These are phyloP conservation scores for Xylaria cubensis DNA, from an alignment of 495 filamentous ascomycete genomes.

Conservation along the genomic window DNA sequence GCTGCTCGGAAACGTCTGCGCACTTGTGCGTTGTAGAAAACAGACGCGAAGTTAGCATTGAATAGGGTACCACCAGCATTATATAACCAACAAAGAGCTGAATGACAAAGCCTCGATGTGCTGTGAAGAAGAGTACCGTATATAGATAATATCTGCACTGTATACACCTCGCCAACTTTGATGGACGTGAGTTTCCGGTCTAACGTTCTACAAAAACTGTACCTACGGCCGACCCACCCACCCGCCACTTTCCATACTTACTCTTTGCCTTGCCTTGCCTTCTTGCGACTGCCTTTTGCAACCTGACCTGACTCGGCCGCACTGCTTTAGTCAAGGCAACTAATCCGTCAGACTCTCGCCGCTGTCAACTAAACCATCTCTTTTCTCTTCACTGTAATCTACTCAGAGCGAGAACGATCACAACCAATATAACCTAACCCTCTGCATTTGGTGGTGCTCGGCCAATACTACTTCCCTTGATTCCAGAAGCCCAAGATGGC, in stretches of 20 bases:
- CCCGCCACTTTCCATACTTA: conserved; percentile 22
- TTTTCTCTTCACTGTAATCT: background rate
- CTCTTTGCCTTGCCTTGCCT: background rate
- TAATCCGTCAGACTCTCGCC: background rate
- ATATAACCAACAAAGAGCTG: background rate
- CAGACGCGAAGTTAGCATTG: background rate
- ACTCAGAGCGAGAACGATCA: background rate
- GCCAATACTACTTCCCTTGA: conserved; percentile 11
- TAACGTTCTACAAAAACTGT: background rate
- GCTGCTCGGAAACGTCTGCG: background rate
- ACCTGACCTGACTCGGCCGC: conserved; percentile 11
- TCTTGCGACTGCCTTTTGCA: conserved; percentile 14
- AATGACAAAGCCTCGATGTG: background rate
- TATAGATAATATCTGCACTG: background rate
- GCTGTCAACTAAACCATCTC: background rate
- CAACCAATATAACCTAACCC: conserved; percentile 11
- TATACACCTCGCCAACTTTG: background rate
- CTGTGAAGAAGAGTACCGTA: background rate
- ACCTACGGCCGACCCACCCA: conserved; percentile 1
- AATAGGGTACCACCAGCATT: background rate
- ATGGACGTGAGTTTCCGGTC: background rate
- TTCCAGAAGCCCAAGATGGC: conserved; percentile 67
- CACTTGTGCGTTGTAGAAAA: background rate
- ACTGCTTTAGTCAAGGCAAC: conserved; percentile 13
- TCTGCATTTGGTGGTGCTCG: conserved; percentile 6